Evolutionary conservation across 2,329 filamentous ascomycete species (phyloP).

Genomic region (Colletotrichum neosansevieriae): DNA sequence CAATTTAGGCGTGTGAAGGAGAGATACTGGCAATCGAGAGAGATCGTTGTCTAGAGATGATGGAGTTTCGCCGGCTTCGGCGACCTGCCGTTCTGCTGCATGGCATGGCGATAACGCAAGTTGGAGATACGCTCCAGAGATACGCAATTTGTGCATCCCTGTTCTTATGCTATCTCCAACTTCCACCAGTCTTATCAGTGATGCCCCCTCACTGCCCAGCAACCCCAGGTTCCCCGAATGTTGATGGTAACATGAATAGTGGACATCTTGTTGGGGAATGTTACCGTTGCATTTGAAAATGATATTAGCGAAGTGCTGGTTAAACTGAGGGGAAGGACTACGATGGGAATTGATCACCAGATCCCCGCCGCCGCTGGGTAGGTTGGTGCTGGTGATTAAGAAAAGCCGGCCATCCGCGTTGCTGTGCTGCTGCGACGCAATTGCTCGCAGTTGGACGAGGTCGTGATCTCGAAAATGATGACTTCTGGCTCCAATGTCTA

Average conservation of each 20-base stretch:
- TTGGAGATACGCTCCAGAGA: not conserved
- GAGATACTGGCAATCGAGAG: not conserved
- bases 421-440: not conserved
- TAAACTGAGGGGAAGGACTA: conserved; percentile 11
- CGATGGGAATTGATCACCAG: conserved; percentile 21
- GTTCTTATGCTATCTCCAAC: conserved; percentile 23
- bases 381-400: conserved; percentile 12
- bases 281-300: conserved; percentile 32
- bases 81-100: not conserved
- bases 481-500: not conserved
- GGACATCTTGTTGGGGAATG: conserved; percentile 32
- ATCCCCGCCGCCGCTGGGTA: conserved; percentile 6
- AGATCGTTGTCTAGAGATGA: not conserved
- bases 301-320: conserved; percentile 12
- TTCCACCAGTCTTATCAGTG: conserved; percentile 26
- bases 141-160: conserved; percentile 8
- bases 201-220: conserved; percentile 27
- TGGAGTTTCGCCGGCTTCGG: conserved; percentile 2
- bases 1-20: not conserved
- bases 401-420: not conserved
- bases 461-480: conserved; percentile 18
- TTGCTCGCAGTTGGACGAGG: not conserved
- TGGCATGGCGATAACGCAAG: conserved; percentile 11
- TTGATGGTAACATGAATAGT: conserved; percentile 38
- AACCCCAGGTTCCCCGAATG: not conserved